phyloP scores from a whole-genome alignment of 2,329 filamentous ascomycete species.

The Sporothrix sp. region DNA sequence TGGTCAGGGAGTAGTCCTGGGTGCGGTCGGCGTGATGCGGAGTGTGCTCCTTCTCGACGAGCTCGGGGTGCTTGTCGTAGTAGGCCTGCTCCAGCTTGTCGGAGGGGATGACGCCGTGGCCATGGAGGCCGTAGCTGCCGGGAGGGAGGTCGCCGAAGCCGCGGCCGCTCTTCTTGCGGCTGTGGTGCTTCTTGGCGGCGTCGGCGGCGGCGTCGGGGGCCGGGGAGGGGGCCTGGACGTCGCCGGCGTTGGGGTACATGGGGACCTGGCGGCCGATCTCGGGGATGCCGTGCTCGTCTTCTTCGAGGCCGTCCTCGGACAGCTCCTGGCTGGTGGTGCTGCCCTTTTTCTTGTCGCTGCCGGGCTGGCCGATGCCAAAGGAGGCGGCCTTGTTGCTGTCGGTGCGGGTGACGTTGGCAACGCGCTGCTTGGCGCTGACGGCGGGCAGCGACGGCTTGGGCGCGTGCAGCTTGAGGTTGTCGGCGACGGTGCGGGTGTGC shows the following conservation, averaged over 20 bases:
- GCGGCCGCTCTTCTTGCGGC: slow-evolving; percentile 61
- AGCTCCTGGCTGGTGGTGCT: slow-evolving; percentile 42
- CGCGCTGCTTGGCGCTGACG: slow-evolving; percentile 71
- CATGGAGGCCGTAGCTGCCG: slow-evolving; percentile 87
- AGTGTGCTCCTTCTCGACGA: slow-evolving; percentile 62
- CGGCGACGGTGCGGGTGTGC: slow-evolving; percentile 67
- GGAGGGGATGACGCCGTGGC: slow-evolving; percentile 64
- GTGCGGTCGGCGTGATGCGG: slow-evolving; percentile 45
- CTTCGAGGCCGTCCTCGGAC: slow-evolving; percentile 47
- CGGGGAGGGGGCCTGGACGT: slow-evolving; percentile 91
- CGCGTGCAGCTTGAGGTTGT: slow-evolving; percentile 77
- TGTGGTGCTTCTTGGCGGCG: slow-evolving; percentile 44
- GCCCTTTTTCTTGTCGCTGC: slow-evolving; percentile 51
- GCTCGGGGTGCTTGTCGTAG: slow-evolving; percentile 84
- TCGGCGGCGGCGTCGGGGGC: slow-evolving; percentile 34
- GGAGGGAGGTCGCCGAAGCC: slow-evolving; percentile 63
- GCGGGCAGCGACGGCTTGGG: slow-evolving; percentile 79
- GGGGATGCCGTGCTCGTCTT: slow-evolving; percentile 82
- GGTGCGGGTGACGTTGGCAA: slow-evolving; percentile 77
- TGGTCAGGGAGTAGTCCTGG: slow-evolving; percentile 75
- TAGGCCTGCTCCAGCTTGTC: slow-evolving; percentile 87
- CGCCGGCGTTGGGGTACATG: slow-evolving; percentile 85
- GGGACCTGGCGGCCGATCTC: slow-evolving; percentile 89
- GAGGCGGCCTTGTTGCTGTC: slow-evolving; percentile 80
- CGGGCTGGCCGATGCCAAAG: slow-evolving; percentile 68